These are phyloP conservation scores for Acidomyces sp. DNA, from an alignment of 495 filamentous ascomycete genomes.

Conservation along the genomic window DNA sequence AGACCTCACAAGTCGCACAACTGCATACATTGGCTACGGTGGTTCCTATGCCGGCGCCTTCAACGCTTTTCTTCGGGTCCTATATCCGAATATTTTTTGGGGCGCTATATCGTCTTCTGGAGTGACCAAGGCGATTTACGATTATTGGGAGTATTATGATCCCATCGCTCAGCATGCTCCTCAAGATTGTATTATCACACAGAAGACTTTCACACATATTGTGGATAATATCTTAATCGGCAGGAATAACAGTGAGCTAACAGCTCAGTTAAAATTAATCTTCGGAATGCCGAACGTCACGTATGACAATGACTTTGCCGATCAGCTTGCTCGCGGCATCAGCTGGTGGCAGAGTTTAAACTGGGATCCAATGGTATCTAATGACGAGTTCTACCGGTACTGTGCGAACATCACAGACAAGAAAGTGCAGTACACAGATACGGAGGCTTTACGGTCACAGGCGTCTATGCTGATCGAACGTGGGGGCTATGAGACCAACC, in stretches of 20 bases:
- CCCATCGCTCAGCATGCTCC: conserved; percentile 47
- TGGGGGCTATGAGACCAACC: conserved; percentile 40
- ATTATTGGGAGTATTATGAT: conserved; percentile 61
- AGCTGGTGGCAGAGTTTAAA: conserved; percentile 47
- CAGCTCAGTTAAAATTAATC: conserved; percentile 40
- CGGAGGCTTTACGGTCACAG: conserved; percentile 28
- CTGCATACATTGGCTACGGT: conserved; percentile 45
- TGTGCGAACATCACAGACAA: conserved; percentile 44
- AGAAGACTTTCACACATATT: conserved; percentile 45
- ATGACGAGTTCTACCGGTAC: conserved; percentile 41
- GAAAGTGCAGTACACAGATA: conserved; percentile 36
- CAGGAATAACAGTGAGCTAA: conserved; percentile 31
- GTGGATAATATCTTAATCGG: conserved; percentile 53
- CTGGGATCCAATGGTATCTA: conserved; percentile 54
- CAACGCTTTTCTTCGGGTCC: conserved; percentile 52
- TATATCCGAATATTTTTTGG: conserved; percentile 57
- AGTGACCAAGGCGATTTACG: conserved; percentile 55
- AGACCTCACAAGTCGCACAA: conserved; percentile 43
- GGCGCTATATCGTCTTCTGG: conserved; percentile 59
- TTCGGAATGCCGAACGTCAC: conserved; percentile 49
- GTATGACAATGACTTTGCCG: conserved; percentile 49
- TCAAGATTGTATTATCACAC: conserved; percentile 39
- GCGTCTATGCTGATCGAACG: conserved; percentile 35
- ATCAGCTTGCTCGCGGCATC: conserved; percentile 38
- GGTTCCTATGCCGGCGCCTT: conserved; percentile 64